These are phyloP conservation scores for Trichaptum fuscoviolaceum DNA, from an alignment of 768 basidiomycete genomes.

Conservation along the genomic window DNA sequence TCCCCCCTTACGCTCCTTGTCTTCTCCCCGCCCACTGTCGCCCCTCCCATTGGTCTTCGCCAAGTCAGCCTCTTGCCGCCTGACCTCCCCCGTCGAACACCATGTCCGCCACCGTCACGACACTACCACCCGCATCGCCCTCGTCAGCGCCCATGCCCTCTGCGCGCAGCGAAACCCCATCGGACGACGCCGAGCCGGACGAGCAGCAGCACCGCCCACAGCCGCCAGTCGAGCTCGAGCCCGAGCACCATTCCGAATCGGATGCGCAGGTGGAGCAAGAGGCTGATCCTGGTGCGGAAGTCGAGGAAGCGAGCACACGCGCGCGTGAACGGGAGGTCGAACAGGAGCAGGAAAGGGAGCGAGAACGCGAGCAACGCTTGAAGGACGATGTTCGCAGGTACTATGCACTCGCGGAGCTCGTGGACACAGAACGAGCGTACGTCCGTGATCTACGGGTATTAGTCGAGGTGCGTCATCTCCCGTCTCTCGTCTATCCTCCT, in stretches of 20 bases:
- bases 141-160: not conserved
- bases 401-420: slow-evolving; percentile 80
- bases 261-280: slow-evolving; percentile 12
- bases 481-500: not conserved
- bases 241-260: slow-evolving; percentile 1
- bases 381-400: slow-evolving; percentile 26
- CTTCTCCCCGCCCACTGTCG: not conserved
- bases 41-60: too few relatives aligned
- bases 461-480: slow-evolving; percentile 46
- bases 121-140: too few relatives aligned
- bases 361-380: not conserved
- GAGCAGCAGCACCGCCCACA: not conserved
- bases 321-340: not conserved
- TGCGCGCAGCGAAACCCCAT: not conserved
- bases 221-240: not conserved
- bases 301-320: not conserved
- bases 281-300: slow-evolving; percentile 7
- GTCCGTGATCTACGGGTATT: slow-evolving; percentile 71
- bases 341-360: not conserved
- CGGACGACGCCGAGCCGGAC: not conserved
- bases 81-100: not conserved
- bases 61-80: too few relatives aligned
- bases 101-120: not conserved
- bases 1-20: not conserved
- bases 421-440: slow-evolving; percentile 82